Evolutionary conservation across 2,329 filamentous ascomycete species (phyloP).

Genomic region (Hymenoscyphus linearis): DNA sequence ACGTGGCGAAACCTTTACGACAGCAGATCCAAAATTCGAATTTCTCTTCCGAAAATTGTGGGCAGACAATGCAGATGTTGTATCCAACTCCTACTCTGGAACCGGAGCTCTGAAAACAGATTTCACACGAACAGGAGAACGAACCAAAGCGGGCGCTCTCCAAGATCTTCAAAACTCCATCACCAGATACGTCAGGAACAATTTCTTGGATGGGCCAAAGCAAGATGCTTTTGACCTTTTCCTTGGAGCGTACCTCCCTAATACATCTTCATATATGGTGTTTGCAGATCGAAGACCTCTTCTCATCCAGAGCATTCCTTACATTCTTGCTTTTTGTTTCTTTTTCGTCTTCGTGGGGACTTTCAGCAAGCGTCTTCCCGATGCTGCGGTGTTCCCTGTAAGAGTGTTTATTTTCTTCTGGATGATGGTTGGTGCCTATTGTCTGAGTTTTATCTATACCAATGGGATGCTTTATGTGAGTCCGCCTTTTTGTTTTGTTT

Average conservation of each 20-base stretch:
- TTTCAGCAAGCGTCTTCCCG: slow-evolving; percentile 66
- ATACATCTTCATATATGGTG: slow-evolving; percentile 63
- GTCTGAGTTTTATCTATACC: slow-evolving; percentile 67
- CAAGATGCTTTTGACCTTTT: slow-evolving; percentile 97
- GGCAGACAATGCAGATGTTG: slow-evolving; percentile 97
- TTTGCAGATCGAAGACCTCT: slow-evolving; percentile 83
- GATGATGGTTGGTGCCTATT: slow-evolving; percentile 64
- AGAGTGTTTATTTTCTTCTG: slow-evolving; percentile 79
- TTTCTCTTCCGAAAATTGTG: slow-evolving; percentile 92
- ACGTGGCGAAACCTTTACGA: slow-evolving; percentile 70
- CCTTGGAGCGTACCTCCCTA: slow-evolving; percentile 77
- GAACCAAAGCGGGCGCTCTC: slow-evolving; percentile 78
- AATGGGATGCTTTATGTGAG: slow-evolving; percentile 94
- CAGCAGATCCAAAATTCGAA: slow-evolving; percentile 74
- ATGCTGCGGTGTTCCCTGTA: slow-evolving; percentile 73
- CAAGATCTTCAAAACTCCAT: slow-evolving; percentile 85
- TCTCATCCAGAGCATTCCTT: slow-evolving; percentile 89
- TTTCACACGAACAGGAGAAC: slow-evolving; percentile 86
- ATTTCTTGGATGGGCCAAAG: slow-evolving; percentile 87
- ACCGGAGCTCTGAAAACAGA: slow-evolving; percentile 98
- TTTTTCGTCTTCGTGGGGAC: slow-evolving; percentile 76
- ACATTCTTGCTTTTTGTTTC: slow-evolving; percentile 68
- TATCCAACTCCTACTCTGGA: slow-evolving; percentile 87
- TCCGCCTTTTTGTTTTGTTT: slow-evolving; percentile 24
- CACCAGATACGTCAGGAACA: slow-evolving; percentile 87